Percentiles rank a stretch among this genome's conserved stretches.
phyloP scores from a whole-genome alignment of 495 filamentous ascomycete genomes.

The Immersiella caudata region DNA sequence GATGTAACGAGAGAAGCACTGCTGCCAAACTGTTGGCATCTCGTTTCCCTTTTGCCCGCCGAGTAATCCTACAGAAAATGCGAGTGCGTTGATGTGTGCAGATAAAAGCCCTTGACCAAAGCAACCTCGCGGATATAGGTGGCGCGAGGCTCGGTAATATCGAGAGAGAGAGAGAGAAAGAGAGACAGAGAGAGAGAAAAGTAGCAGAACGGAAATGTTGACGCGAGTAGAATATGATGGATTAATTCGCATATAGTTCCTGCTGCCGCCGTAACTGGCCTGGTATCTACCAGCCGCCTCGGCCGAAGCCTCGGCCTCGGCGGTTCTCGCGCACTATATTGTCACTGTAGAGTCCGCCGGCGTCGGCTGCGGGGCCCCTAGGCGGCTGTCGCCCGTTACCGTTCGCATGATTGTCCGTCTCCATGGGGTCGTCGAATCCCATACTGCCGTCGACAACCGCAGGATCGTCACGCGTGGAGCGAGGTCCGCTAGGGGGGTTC shows the following conservation, averaged over 20 bases:
- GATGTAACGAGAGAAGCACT: background rate
- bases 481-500: conserved; percentile 31
- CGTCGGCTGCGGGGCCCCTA: conserved; percentile 18
- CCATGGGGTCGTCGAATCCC: conserved; percentile 63
- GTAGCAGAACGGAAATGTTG: background rate
- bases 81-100: background rate
- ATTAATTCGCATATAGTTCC: background rate
- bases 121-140: background rate
- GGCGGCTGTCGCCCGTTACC: conserved; percentile 25
- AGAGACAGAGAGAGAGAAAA: background rate
- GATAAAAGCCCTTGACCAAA: background rate
- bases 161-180: background rate
- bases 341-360: conserved; percentile 33
- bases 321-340: conserved; percentile 27
- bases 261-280: background rate
- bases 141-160: background rate
- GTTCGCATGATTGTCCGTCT: conserved; percentile 39
- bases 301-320: conserved; percentile 41
- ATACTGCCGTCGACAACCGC: conserved; percentile 61
- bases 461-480: conserved; percentile 43
- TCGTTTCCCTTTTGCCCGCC: background rate
- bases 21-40: background rate
- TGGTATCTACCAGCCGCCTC: conserved; percentile 14
- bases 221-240: background rate
- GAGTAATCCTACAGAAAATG: background rate